Evolutionary conservation across 768 basidiomycete species (phyloP).

Genomic region (Lactarius sp.): DNA sequence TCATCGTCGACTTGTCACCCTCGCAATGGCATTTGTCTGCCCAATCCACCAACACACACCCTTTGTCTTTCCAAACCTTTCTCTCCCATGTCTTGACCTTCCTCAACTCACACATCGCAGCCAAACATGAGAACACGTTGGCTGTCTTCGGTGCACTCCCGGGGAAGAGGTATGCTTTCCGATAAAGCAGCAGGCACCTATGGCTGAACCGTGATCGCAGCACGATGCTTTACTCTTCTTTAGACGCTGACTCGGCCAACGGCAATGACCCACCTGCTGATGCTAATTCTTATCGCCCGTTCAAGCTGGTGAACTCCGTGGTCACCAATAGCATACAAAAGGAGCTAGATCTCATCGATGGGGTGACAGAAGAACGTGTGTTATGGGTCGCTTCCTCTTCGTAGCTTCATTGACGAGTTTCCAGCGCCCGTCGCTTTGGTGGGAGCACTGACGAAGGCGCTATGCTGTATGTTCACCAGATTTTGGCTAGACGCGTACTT

Average conservation of each 20-base stretch:
- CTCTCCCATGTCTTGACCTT: conserved; percentile 85
- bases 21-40: conserved; percentile 79
- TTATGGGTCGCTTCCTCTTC: conserved; percentile 4
- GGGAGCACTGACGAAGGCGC: conserved; percentile 83
- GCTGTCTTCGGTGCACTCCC: conserved; percentile 90
- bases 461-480: conserved; percentile 63
- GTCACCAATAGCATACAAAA: conserved; percentile 56
- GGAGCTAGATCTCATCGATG: conserved; percentile 52
- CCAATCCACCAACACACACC: conserved; percentile 41
- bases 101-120: conserved; percentile 88
- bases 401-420: conserved; percentile 16
- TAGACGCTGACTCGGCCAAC: conserved; percentile 42
- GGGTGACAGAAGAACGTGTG: conserved; percentile 49
- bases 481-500: not conserved
- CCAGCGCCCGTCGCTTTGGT: conserved; percentile 70
- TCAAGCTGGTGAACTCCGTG: conserved; percentile 67
- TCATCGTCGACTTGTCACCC: conserved; percentile 83
- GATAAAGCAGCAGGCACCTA: not conserved
- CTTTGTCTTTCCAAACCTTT: conserved; percentile 65
- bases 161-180: conserved; percentile 59
- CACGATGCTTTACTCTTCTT: conserved; percentile 71
- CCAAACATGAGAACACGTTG: conserved; percentile 86
- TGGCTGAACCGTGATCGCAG: conserved; percentile 36
- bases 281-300: conserved; percentile 80
- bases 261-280: conserved; percentile 42